Base-by-base conservation (phyloP, 805 yeast genomes). In the Candida pseudoglaebosa region DNA sequence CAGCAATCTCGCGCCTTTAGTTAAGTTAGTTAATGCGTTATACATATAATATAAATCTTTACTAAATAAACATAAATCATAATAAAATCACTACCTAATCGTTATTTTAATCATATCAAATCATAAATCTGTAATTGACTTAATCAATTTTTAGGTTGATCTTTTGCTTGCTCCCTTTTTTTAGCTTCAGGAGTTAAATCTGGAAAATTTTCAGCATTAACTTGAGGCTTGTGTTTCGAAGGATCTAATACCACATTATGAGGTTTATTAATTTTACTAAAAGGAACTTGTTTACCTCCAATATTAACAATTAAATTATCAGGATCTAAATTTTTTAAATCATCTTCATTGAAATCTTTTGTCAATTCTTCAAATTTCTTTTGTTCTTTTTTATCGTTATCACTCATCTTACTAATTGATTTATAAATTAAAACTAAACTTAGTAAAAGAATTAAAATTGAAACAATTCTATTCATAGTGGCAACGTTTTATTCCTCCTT, bases 241-340 rank as follows among this genome's bases (percentile, higher is more conserved):
- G 65, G 65, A 28, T 53, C 45, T 18, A 57, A 32, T 15, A 56
- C 54, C 13, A 55, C 67, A 22, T 55, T 36, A 44, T 68, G 74
- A 4, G 74, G 74, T 43, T 62, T 65, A 50, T 57, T 65, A 44
- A 69, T 61, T 32, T 37, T 37, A 34, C 47, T 49, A 41, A 63
- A 59, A 5, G 72, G 73, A 8, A 68, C 69, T 39, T 48, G 49
- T 39, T 53, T 55, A 32, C 70, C 70, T 15, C 65, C 67, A 29
- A 68, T 50, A 35, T 65, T 49, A 19, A 64, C 56, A 24, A 52
- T 37, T 26, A 61, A 41, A 31, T 49, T 52, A 22, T 59, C 54
- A 5, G 56, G 50, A 30, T 46, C 45, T 19, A 47, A 44, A 34
- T 45, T 28, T 5, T 33, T 28, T n/a, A 33, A 24, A 12, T 38